Evolutionary conservation across 2,329 filamentous ascomycete species (phyloP).

Genomic region (Aspergillus neotritici): DNA sequence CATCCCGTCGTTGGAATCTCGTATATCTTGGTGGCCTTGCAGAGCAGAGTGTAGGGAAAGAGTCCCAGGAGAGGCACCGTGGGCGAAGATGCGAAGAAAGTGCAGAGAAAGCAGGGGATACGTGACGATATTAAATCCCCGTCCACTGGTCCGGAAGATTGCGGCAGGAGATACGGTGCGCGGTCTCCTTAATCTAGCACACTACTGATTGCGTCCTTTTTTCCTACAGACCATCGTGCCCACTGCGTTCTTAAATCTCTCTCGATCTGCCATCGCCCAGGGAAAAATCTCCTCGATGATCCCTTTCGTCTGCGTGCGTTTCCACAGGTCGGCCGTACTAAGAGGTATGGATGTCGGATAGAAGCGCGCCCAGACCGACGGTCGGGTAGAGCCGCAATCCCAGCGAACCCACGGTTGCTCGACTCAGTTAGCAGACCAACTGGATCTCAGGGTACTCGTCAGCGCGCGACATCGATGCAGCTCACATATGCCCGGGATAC

Average conservation of each 20-base stretch:
- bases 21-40: too few relatives aligned
- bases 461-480: not conserved
- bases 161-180: too few relatives aligned
- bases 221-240: too few relatives aligned
- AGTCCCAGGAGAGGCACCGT: too few relatives aligned
- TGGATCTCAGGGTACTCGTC: slow-evolving; percentile 3
- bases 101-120: too few relatives aligned
- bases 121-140: too few relatives aligned
- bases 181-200: too few relatives aligned
- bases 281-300: slow-evolving; percentile 2
- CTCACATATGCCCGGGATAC: slow-evolving; percentile 1
- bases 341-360: slow-evolving; percentile 1
- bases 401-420: not conserved
- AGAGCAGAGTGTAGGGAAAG: too few relatives aligned
- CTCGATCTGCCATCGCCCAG: not conserved
- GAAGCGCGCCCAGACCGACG: slow-evolving; percentile 10
- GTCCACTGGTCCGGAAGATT: too few relatives aligned
- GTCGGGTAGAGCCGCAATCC: slow-evolving; percentile 9
- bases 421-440: not conserved
- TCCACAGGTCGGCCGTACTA: not conserved
- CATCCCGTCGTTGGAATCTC: slow-evolving; percentile 12
- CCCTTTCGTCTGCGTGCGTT: slow-evolving; percentile 1
- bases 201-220: too few relatives aligned
- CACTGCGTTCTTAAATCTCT: too few relatives aligned
- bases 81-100: too few relatives aligned